Conservation (phyloP, 1,284 basidiomycete species). For the Nidula niveotomentosa region DNA sequence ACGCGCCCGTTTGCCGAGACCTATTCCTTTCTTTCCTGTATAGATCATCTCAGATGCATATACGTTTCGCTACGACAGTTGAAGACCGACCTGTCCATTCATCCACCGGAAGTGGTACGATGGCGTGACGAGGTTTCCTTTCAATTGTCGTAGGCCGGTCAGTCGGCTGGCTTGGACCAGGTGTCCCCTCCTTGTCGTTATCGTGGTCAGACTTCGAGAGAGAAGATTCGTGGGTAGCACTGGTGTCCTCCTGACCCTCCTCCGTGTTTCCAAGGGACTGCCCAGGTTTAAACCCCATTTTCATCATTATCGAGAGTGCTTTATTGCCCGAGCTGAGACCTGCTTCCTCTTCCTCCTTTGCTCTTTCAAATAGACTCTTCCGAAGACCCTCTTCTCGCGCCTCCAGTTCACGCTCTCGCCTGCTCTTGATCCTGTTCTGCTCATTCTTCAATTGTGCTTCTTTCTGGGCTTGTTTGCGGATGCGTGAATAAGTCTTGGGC, state of each 20-base stretch:
- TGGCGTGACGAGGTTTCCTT: constrained; percentile 37
- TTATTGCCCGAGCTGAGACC: constrained; percentile 53
- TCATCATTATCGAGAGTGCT: constrained; percentile 84
- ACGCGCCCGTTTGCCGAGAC: constrained; percentile 62
- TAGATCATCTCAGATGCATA: constrained; percentile 1
- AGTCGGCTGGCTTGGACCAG: constrained; percentile 2
- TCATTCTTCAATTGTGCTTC: constrained; percentile 61
- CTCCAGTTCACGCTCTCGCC: constrained; percentile 71
- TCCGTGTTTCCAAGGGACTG: constrained; percentile 62
- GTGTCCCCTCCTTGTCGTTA: constrained; percentile 6
- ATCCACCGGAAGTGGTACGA: constrained; percentile 66
- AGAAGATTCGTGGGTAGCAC: constrained; percentile 1
- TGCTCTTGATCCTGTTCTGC: constrained; percentile 60
- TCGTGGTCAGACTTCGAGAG: too few species aligned
- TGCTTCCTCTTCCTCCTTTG: constrained; percentile 59
- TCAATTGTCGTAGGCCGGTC: constrained; percentile 6
- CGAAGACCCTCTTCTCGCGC: constrained; percentile 72
- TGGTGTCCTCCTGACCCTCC: constrained; percentile 8
- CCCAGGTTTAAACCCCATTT: constrained; percentile 86
- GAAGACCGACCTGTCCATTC: constrained; percentile 67
- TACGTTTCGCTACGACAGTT: background rate
- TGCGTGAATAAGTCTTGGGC: constrained; percentile 64
- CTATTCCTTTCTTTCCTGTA: constrained; percentile 76
- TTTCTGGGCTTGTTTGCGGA: constrained; percentile 62
- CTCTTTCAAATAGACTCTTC: constrained; percentile 77